phyloP scores from a whole-genome alignment of 2,329 filamentous ascomycete species.

The Myriosclerotinia curreyana region DNA sequence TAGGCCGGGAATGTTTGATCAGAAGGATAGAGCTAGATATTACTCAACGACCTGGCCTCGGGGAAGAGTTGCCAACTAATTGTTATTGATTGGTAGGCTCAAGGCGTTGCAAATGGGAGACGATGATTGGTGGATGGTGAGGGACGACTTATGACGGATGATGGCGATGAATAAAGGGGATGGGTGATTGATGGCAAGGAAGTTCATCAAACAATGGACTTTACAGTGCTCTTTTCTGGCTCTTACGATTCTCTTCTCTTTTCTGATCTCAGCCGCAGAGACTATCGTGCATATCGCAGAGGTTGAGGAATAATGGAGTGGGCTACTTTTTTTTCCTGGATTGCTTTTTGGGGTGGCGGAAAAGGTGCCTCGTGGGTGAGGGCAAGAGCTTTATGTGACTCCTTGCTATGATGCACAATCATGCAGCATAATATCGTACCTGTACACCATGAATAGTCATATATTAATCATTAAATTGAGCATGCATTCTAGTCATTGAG shows the following conservation, averaged over 20 bases:
- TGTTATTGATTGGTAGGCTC: background rate
- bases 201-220: too few species aligned
- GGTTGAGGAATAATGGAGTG: too few species aligned
- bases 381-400: too few species aligned
- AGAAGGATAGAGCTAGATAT: background rate
- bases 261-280: too few species aligned
- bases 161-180: too few species aligned
- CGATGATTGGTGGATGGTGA: too few species aligned
- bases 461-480: background rate
- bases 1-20: background rate
- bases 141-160: background rate
- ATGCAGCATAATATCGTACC: background rate
- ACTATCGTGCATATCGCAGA: fast-evolving
- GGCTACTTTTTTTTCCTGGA: background rate
- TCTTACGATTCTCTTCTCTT: background rate
- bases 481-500: background rate
- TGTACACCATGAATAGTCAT: background rate
- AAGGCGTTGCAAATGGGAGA: too few species aligned
- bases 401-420: too few species aligned
- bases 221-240: too few species aligned
- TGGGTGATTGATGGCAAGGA: background rate
- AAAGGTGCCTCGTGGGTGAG: too few species aligned
- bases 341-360: too few species aligned
- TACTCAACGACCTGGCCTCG: background rate
- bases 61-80: background rate